phyloP scores from a whole-genome alignment of 139 green algal species.

The Asterochloris erici region DNA sequence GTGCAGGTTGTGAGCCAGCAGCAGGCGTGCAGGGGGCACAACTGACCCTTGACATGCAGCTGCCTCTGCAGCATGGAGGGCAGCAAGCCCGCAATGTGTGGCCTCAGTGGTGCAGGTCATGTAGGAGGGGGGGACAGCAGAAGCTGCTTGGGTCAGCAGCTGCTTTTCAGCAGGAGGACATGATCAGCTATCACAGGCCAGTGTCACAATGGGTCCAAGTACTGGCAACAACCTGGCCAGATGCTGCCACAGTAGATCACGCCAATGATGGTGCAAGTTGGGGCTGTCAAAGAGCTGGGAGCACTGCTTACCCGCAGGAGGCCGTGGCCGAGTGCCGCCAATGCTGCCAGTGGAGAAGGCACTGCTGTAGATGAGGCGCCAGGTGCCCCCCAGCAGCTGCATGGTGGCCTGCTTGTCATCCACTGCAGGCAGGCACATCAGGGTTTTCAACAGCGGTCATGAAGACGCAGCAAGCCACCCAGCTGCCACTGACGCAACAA shows the following conservation, averaged over 20 bases:
- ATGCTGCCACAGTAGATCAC: no score
- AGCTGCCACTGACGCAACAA: no score
- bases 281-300: no score
- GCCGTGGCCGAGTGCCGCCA: conserved; percentile 7
- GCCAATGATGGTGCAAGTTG: no score
- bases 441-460: no score
- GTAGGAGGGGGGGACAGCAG: not conserved
- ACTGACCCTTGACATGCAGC: no score
- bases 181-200: not conserved
- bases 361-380: conserved; percentile 28
- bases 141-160: not conserved
- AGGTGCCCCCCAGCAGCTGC: conserved; percentile 19
- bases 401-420: not conserved
- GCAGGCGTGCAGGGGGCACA: not conserved
- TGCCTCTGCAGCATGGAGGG: no score
- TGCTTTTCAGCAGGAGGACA: not conserved
- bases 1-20: no score
- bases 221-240: no score
- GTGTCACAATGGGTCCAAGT: no score
- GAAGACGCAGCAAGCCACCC: not conserved
- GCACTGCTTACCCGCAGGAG: not conserved
- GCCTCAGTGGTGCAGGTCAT: no score
- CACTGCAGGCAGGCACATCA: not conserved
- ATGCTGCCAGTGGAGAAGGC: conserved; percentile 22
- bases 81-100: no score